These are phyloP conservation scores for Panaeolus cyanescens DNA, from an alignment of 768 basidiomycete species.

Conservation along the genomic window DNA sequence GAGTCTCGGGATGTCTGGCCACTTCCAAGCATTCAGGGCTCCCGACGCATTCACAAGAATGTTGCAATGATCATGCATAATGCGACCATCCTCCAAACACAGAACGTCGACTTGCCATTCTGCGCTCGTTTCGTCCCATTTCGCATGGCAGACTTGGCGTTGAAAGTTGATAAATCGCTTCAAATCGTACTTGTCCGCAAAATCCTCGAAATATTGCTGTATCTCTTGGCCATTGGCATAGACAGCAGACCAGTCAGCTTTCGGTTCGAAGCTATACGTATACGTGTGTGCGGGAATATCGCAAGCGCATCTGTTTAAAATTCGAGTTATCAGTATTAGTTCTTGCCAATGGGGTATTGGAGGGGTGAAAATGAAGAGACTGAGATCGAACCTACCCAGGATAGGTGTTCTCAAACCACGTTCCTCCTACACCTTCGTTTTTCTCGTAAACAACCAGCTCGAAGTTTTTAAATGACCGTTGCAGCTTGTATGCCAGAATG, in stretches of 20 bases:
- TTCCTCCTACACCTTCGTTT: neutral
- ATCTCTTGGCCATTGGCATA: conserved; percentile 44
- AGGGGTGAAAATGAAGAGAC: neutral
- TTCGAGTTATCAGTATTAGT: neutral
- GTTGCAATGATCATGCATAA: conserved; percentile 37
- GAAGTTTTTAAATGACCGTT: conserved; percentile 34
- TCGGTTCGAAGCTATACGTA: conserved; percentile 45
- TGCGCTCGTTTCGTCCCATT: conserved; percentile 34
- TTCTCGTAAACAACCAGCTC: conserved; percentile 17
- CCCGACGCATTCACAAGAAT: conserved; percentile 53
- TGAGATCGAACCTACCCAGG: neutral
- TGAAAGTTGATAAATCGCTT: conserved; percentile 42
- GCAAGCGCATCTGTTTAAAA: conserved; percentile 29
- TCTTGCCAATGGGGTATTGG: no score
- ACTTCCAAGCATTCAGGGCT: conserved; percentile 42
- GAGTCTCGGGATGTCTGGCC: conserved; percentile 33
- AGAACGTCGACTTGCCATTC: conserved; percentile 23
- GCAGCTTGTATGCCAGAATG: conserved; percentile 32
- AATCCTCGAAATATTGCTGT: conserved; percentile 42
- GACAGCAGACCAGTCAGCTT: conserved; percentile 39
- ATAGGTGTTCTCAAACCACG: neutral
- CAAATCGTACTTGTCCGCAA: conserved; percentile 45
- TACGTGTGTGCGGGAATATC: conserved; percentile 46
- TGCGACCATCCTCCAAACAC: conserved; percentile 35
- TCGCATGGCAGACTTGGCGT: conserved; percentile 40